phyloP scores from a whole-genome alignment of 345 rosid genomes.

The Kernera saxatilis region DNA sequence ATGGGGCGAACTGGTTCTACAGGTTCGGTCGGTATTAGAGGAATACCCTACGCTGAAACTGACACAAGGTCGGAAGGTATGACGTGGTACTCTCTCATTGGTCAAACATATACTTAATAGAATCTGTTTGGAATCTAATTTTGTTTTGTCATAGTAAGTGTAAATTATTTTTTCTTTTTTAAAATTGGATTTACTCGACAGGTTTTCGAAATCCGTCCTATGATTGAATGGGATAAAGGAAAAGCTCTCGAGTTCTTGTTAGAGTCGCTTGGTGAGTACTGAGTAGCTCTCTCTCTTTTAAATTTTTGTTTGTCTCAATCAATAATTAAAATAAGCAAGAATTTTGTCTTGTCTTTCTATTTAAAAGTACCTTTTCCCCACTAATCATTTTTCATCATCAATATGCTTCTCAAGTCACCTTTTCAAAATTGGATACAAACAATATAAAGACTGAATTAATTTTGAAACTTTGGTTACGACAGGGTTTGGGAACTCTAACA shows the following conservation, averaged over 20 bases:
- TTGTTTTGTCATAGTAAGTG: not conserved
- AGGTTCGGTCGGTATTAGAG: slow-evolving; percentile 57
- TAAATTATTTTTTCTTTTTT: not conserved
- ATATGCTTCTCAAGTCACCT: not conserved
- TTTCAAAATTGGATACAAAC: not conserved
- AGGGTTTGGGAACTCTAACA: slow-evolving; percentile 69
- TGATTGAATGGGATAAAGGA: slow-evolving; percentile 92
- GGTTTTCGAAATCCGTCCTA: slow-evolving; percentile 91
- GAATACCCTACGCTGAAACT: slow-evolving; percentile 61
- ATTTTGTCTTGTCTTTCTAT: not conserved
- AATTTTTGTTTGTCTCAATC: not conserved
- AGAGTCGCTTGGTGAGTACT: slow-evolving; percentile 72
- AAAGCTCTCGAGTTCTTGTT: slow-evolving; percentile 89
- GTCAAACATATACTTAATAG: not conserved
- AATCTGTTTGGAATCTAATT: not conserved
- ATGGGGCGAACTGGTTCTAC: slow-evolving; percentile 68
- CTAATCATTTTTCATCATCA: slow-evolving; percentile 22
- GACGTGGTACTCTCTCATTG: slow-evolving; percentile 1
- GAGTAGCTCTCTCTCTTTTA: not conserved
- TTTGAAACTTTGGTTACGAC: not conserved
- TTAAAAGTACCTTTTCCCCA: not conserved
- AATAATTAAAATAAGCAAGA: not conserved
- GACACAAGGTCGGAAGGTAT: slow-evolving; percentile 84
- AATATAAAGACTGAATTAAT: not conserved
- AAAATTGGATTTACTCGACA: slow-evolving; percentile 26